A percentile compares a stretch with the other conserved stretches of the same genome.
phyloP scores from a whole-genome alignment of 1,284 basidiomycete genomes.

The Ustilago xerochloae region DNA sequence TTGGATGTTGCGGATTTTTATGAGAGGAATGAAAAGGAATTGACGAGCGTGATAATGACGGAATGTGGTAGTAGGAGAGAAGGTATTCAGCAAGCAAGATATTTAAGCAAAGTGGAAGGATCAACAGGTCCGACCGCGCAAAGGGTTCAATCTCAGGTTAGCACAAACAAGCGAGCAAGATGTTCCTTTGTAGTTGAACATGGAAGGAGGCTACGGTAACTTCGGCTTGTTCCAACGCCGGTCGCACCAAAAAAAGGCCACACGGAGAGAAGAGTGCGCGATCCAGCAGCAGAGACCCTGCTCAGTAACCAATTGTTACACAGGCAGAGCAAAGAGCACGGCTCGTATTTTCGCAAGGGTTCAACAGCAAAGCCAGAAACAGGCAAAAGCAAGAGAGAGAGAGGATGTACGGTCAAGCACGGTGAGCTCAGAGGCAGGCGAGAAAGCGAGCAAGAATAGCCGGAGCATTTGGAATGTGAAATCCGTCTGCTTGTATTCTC shows the following conservation, averaged over 20 bases:
- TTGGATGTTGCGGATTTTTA: slow-evolving; percentile 1
- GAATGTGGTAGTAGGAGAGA: background rate
- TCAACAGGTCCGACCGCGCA: background rate
- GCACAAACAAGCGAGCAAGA: slow-evolving; percentile 9
- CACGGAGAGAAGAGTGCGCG: no score
- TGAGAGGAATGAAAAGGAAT: background rate
- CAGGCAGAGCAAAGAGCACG: background rate
- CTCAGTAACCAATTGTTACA: no score
- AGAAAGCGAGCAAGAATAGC: slow-evolving; percentile 28
- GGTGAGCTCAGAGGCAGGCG: no score
- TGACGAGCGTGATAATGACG: background rate
- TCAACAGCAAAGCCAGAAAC: background rate
- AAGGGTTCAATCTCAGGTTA: background rate
- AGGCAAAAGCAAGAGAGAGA: background rate
- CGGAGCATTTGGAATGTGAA: slow-evolving; percentile 17
- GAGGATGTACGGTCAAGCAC: background rate
- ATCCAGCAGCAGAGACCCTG: no score
- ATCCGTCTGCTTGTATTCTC: background rate
- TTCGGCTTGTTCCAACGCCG: slow-evolving; percentile 26
- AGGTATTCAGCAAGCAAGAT: no score
- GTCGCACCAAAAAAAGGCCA: background rate
- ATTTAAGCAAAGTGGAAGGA: slow-evolving; percentile 15
- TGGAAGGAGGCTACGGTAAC: slow-evolving; percentile 9
- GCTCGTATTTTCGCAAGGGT: slow-evolving; percentile 5
- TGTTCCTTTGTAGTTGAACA: background rate